Base-by-base conservation (phyloP, 306 rosid species). In the Vigna reflexopilosa region DNA sequence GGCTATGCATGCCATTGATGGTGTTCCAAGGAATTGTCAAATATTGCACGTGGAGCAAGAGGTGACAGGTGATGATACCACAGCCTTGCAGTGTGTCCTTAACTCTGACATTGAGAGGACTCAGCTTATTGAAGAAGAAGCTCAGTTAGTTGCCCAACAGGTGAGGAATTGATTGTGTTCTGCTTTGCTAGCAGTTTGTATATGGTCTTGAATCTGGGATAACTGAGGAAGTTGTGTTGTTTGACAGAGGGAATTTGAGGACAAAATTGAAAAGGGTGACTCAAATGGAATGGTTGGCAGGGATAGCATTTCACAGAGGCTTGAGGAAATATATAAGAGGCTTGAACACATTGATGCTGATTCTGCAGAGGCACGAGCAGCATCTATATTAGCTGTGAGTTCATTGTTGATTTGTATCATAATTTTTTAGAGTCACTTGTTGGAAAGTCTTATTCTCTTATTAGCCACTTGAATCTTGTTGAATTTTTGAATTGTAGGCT, bases 1-100 rank as follows among this genome's bases (percentile, higher is more conserved):
- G 99, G 99, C 99, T 16, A 71, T 93, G 99, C 98, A 95, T 87
- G 97, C 98, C 80, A 91, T 95, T 78, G 98, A 93, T 12, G 99
- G 99, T 42, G 93, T 95, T 86, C 99, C 99, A 3, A 34, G 82
- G 59, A 93, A 90, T 77, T 95, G 98, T 74, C 99, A 91, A 87
- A 95, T 93, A 88, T 84, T 95, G 86, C 99, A 95, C 22, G 99
- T 95, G 71, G 99, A 95, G 83, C 99, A 95, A 77, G 98, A 96
- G 88, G 99, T 93, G 10, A 87, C 55, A 28, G 99, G 99, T 73
- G 99, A 96, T 67, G 82, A 87, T 72, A 88, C 78, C n/a, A 67
- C 92, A 13, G 99, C 99, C 24, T 74, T 95, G 91, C 99, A 95
- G 84, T 95, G 99, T 81, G 97, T 95, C 75, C 92, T 95, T 73